Base-by-base conservation (phyloP, 1,139 yeast genomes). In the Saccharomyces hybrid region DNA sequence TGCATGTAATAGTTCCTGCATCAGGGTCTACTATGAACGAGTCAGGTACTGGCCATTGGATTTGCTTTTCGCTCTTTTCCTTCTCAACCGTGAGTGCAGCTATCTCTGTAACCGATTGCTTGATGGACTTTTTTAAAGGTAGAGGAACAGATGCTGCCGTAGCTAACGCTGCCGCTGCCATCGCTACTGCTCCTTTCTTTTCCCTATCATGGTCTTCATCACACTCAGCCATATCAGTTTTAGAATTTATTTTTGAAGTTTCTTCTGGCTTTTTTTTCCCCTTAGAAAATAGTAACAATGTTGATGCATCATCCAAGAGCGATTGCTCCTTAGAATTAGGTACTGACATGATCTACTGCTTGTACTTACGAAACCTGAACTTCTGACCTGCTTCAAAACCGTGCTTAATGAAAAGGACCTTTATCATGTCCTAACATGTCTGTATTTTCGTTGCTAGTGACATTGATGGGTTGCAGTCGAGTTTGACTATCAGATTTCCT, bases 1-100 rank as follows among this genome's bases (percentile, higher is more conserved):
- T 81, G 72, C 99, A 91, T 2, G 97, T 89, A 54, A 91, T 91
- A 1, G 84, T 73, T 0, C 97, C 97, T 4, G 90, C 78, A 66
- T 89, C 95, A 1, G 88, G 86, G 59, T 82, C 88, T 1, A 85
- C 89, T 30, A 79, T 79, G 66, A 83, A 85, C 0, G 79, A 65
- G 16, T 70, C 71, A 13, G 70, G 65, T 5, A 69, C 70, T 1
- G 70, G 61, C 67, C 67, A 61, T 44, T 52, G 28, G 47, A 38
- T 42, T 38, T 16, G 26, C 49, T 53, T 44, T 47, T 48, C 50
- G 42, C 26, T 23, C 51, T 57, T 42, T 53, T 57, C 13, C 49
- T 50, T 47, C 51, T 54, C 26, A 60, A 50, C 63, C 61, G 60
- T 48, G 51, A 14, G 30, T 16, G 31, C 26, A 5, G 47, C 11